Evolutionary conservation across 176 grass and related monocot genomes (phyloP), one percentile per base, ranked within the genome.

Genomic region (Guadua angustifolia): DNA sequence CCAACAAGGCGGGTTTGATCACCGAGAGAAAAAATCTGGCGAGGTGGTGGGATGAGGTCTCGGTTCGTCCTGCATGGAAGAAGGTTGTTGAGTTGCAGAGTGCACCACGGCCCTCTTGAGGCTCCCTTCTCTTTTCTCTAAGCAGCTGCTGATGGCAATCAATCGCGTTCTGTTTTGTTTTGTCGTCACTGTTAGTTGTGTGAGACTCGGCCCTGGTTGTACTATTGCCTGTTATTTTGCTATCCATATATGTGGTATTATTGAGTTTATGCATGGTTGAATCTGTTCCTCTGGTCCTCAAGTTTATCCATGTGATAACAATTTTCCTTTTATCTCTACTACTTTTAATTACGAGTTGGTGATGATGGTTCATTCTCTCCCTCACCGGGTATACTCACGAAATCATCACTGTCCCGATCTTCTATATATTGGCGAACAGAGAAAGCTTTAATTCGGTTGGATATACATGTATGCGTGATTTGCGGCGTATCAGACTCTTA

Each of bases 11-110:
- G 3, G 80, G 66, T 5, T 59, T 98, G 49, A 79, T 98, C 69
- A 88, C 78, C 1, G 81, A 82, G 21, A 90, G 93, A 78, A 88
- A 98, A 85, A 95, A 93, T 55, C 72, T 98, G 56, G 85, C 85
- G 21, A 90, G 93, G 78, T 95, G 95, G 95, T 95, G 95, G 93
- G 89, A 90, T 64, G 93, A 92, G 84, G 87, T 95, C 69, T 98
- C 93, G 0, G 18, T 58, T 4, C 87, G 89, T 68, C 87, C 85
- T 51, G 53, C 93, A 3, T 95, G 93, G 93, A 91, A 87, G 89
- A 93, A 95, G 81, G 91, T 95, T 2, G 77, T 88, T 16, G 87
- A 98, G 62, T 53, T 95, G 83, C 93, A 88, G 74, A 93, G 49
- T 29, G 59, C 69, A 62, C 89, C 87, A 9, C 36, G n/a, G 2